Base-by-base conservation (phyloP, 2,329 filamentous ascomycete species). In the Calonectria multiphialidica region DNA sequence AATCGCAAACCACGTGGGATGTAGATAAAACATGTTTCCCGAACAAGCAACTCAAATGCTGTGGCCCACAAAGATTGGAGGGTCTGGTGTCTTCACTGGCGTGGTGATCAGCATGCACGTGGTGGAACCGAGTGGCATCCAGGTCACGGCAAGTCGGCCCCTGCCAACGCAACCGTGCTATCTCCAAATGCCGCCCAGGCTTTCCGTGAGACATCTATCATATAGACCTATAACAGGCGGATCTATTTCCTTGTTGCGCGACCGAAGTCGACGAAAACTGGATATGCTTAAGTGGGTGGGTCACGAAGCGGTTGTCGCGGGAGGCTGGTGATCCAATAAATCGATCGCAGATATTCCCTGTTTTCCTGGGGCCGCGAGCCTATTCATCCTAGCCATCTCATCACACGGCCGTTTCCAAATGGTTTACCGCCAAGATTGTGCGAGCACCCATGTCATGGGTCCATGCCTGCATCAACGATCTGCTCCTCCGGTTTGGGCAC, bases 41-140 rank as follows among this genome's bases (percentile, higher is more conserved):
- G 53, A 71, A 53, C 35, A 8, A 59, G 68, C 28, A 66, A 49
- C 28, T 50, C 23, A 21, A 42, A 16, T 40, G 49, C 18, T 28
- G n/a, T 25, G 49, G 35, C 49, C 53, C 50, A 63, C 55, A 63
- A 63, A 23, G 23, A 40, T 33, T 35, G 55, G 42, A 57, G 47
- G 45, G 65, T 23, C 55, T 57, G 44, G 35, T 65, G 57, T 35
- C 47, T 63, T 66, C 53, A 33, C 35, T 40, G 63, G 35, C 35
- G 35, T 45, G 13, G 37, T 66, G 68, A 73, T 73, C 67, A 47
- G 33, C 71, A 66, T 18, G 63, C 71, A 73, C 71, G 71, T 73
- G 71, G 68, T 55, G 23, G 53, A 50, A 63, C 33, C 33, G 63
- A 66, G 25, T 73, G 71, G 71, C 30, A 37, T 25, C 37, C 40